phyloP scores from a whole-genome alignment of 2,329 filamentous ascomycete species.

The Neopestalotiopsis clavispora region DNA sequence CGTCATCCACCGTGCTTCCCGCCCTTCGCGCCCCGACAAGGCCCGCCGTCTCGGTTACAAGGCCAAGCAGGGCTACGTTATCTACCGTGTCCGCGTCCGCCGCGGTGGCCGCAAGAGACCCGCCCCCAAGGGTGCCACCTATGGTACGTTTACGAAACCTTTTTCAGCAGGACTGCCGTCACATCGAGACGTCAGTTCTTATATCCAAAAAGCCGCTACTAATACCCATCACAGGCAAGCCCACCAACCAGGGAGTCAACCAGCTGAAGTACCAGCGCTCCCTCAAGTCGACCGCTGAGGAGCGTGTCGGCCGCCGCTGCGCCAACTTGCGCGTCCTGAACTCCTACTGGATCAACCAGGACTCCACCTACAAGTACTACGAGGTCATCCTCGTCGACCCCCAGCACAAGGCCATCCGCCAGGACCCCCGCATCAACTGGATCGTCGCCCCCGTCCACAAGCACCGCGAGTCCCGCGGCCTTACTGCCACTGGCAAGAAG shows the following conservation, averaged over 20 bases:
- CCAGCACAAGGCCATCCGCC: conserved; percentile 99
- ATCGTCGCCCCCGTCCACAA: conserved; percentile 99
- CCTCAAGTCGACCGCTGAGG: conserved; percentile 95
- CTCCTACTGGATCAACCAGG: conserved; percentile 99
- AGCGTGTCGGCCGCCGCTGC: conserved; percentile 99
- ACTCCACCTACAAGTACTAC: conserved; percentile 99
- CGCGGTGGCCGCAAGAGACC: conserved; percentile 99
- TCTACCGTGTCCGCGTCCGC: conserved; percentile 98
- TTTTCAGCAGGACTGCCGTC: background rate
- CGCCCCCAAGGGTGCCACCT: conserved; percentile 96
- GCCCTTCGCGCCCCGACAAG: conserved; percentile 99
- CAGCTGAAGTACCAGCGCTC: conserved; percentile 99
- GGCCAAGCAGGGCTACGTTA: conserved; percentile 99
- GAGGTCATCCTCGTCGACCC: conserved; percentile 99
- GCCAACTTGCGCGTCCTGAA: conserved; percentile 99
- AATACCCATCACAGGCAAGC: conserved; percentile 75
- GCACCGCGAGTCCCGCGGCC: conserved; percentile 97
- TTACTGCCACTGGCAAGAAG: conserved; percentile 99
- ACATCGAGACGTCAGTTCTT: background rate
- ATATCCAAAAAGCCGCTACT: conserved; percentile 20
- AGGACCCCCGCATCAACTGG: conserved; percentile 99
- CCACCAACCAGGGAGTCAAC: conserved; percentile 99
- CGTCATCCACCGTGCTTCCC: conserved; percentile 98
- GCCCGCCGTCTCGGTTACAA: conserved; percentile 99
- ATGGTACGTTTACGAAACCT: conserved; percentile 67